phyloP scores from a whole-genome alignment of 352 stramenopile genomes.

The Thalassiosira mediterranea region DNA sequence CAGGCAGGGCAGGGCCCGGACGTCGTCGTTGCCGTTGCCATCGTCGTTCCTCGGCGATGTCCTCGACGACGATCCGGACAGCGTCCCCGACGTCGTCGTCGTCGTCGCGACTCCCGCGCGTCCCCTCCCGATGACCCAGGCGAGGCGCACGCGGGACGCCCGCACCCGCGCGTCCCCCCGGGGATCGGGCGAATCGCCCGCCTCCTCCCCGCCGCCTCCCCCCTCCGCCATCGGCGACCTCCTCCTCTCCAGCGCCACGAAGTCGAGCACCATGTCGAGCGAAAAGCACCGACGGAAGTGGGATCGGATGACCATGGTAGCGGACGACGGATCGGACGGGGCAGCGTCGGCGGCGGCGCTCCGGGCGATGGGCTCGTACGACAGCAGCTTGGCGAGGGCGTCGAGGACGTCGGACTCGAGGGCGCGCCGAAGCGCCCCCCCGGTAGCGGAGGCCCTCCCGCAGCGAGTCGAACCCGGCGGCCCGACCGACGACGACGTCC shows the following conservation, averaged over 20 bases:
- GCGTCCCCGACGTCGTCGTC: too few relatives aligned
- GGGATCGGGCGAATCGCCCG: not conserved
- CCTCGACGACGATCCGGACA: too few relatives aligned
- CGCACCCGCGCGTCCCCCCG: not conserved
- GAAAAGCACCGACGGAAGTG: constrained; percentile 43
- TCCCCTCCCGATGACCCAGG: constrained; percentile 56
- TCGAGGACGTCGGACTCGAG: constrained; percentile 55
- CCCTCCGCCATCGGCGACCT: not conserved
- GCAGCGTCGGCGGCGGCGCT: too few relatives aligned
- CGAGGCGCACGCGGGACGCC: constrained; percentile 54
- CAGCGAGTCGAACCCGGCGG: too few relatives aligned
- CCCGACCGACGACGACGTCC: not conserved
- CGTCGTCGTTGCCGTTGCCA: too few relatives aligned
- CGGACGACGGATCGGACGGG: not conserved
- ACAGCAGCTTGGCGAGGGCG: constrained; percentile 26
- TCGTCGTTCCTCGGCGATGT: not conserved
- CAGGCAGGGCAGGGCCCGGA: not conserved
- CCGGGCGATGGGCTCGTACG: not conserved
- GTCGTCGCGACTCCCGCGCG: constrained; percentile 20
- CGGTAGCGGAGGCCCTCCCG: not conserved
- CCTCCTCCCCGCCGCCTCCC: not conserved
- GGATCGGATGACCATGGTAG: constrained; percentile 21
- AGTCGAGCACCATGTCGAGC: constrained; percentile 37
- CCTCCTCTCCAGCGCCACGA: constrained; percentile 54
- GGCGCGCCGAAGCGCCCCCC: constrained; percentile 13